phyloP scores from a whole-genome alignment of 1,284 basidiomycete genomes.

The Rhodotorula sp. region DNA sequence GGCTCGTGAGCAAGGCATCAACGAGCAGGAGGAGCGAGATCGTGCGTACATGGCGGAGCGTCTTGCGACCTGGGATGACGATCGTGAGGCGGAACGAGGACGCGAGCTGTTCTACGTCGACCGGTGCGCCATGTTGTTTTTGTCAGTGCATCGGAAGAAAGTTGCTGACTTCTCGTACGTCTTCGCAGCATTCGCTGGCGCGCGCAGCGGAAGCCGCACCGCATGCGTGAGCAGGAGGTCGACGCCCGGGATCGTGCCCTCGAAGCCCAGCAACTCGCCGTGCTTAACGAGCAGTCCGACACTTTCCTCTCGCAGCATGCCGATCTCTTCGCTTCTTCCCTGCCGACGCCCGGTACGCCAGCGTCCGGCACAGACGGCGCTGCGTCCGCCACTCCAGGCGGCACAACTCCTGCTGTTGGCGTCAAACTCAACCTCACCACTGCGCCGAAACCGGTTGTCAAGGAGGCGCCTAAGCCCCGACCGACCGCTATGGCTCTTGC shows the following conservation, averaged over 20 bases:
- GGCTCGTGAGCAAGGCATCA: constrained; percentile 24
- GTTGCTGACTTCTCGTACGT: neutral
- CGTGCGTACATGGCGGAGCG: constrained; percentile 32
- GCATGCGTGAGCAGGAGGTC: constrained; percentile 44
- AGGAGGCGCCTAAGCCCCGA: constrained; percentile 24
- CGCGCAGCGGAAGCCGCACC: constrained; percentile 40
- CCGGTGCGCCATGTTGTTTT: constrained; percentile 14
- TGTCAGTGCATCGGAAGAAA: neutral
- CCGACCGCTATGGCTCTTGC: constrained; percentile 40
- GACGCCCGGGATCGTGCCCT: constrained; percentile 45
- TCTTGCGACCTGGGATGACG: constrained; percentile 38
- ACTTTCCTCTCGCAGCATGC: constrained; percentile 46
- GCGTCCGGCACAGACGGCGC: constrained; percentile 12
- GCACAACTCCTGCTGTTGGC: neutral
- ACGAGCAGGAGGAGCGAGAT: constrained; percentile 38
- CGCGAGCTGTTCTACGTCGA: constrained; percentile 37
- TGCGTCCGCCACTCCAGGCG: neutral
- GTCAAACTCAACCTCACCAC: constrained; percentile 36
- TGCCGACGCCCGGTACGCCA: constrained; percentile 13
- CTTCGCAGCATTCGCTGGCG: constrained; percentile 43
- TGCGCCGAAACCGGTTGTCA: constrained; percentile 23
- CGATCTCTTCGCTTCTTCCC: constrained; percentile 41
- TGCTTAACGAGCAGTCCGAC: constrained; percentile 44
- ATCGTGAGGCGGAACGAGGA: constrained; percentile 35
- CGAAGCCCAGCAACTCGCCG: constrained; percentile 45